These are phyloP conservation scores for Solanum paucissectum DNA, from an alignment of 257 asterid species.

Conservation along the genomic window DNA sequence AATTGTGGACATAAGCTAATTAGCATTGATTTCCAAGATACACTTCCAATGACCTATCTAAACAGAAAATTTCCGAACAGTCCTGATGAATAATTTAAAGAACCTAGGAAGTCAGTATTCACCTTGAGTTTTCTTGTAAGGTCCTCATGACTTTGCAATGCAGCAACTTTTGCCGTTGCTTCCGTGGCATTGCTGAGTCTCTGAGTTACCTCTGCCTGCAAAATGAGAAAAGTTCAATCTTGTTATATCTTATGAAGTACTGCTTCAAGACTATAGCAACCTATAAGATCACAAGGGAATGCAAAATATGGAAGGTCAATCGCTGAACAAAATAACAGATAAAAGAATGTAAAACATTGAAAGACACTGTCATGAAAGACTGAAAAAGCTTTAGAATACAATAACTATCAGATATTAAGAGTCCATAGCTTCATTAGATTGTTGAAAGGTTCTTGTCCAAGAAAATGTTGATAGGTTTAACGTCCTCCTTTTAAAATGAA, in stretches of 20 bases:
- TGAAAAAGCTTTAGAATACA: background rate
- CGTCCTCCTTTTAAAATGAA: background rate
- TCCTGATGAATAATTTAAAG: background rate
- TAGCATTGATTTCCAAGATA: background rate
- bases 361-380: background rate
- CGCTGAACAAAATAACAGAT: background rate
- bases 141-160: constrained; percentile 64
- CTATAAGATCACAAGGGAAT: background rate
- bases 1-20: background rate
- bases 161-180: constrained; percentile 23
- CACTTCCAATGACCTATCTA: background rate
- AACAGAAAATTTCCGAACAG: background rate
- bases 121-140: constrained; percentile 82
- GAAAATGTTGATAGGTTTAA: background rate
- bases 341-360: background rate
- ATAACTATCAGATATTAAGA: background rate
- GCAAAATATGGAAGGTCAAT: background rate
- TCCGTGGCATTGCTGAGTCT: constrained; percentile 50
- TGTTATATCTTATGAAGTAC: background rate
- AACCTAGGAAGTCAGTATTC: background rate
- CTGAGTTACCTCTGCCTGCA: constrained; percentile 83
- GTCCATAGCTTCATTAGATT: background rate
- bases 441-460: background rate
- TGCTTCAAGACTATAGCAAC: background rate
- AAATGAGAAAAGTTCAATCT: background rate